These are phyloP conservation scores for Gymnopus androsaceus DNA, from an alignment of 1,284 basidiomycete genomes.

Conservation along the genomic window DNA sequence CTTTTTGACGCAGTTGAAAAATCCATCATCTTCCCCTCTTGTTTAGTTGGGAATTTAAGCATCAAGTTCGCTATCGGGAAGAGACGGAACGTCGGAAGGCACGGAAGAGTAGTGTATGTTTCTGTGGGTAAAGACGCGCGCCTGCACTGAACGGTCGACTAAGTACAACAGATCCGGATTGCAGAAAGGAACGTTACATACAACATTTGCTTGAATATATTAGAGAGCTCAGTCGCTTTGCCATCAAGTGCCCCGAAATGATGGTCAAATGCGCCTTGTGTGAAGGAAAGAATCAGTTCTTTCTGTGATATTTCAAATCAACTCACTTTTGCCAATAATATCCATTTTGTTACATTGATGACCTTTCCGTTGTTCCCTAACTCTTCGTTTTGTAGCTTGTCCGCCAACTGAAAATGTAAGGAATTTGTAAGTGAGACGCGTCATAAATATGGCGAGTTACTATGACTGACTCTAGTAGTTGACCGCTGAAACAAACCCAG, in stretches of 20 bases:
- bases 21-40: slow-evolving; percentile 16
- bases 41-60: slow-evolving; percentile 2
- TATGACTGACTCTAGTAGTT: slow-evolving; percentile 8
- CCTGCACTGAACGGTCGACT: not conserved
- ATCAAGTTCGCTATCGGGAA: not conserved
- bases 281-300: not conserved
- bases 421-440: not conserved
- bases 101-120: not conserved
- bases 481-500: slow-evolving; percentile 17
- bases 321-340: slow-evolving; percentile 17
- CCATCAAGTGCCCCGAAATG: slow-evolving; percentile 24
- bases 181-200: slow-evolving; percentile 18
- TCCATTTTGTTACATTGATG: slow-evolving; percentile 12
- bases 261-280: slow-evolving; percentile 21
- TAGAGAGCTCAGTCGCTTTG: slow-evolving; percentile 22
- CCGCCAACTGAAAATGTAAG: slow-evolving; percentile 4
- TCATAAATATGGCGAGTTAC: not conserved
- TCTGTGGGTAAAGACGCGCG: slow-evolving; percentile 3
- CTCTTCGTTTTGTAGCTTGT: slow-evolving; percentile 4
- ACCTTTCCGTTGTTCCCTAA: not conserved
- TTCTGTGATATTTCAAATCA: not conserved
- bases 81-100: slow-evolving; percentile 3
- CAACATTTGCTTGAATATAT: slow-evolving; percentile 31
- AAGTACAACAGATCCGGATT: not conserved
- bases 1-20: slow-evolving; percentile 3